Percentiles rank a stretch among this genome's conserved stretches.
Evolutionary conservation across 805 yeast genomes (phyloP).

Genomic region (Myxozyma neotropica): DNA sequence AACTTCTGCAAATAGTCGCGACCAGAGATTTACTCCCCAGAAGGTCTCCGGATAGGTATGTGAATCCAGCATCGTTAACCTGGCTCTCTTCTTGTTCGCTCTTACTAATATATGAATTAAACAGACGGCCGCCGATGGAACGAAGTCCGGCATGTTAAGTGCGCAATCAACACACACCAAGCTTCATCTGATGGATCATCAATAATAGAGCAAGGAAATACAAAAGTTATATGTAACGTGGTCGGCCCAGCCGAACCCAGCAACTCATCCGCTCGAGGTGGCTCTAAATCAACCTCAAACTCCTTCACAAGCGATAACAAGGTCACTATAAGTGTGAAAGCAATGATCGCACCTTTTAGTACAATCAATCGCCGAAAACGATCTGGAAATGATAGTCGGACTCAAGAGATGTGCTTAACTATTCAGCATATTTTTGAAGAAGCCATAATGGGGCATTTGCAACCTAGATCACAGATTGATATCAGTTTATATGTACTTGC

Average conservation of each 20-base stretch:
- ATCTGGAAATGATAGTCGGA: constrained; percentile 57
- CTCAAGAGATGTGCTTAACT: constrained; percentile 43
- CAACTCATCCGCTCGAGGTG: constrained; percentile 37
- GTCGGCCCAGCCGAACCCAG: constrained; percentile 89
- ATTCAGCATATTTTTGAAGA: constrained; percentile 47
- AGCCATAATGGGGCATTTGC: constrained; percentile 69
- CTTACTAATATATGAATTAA: not conserved
- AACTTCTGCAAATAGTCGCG: not conserved
- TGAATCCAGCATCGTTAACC: not conserved
- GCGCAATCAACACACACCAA: constrained; percentile 86
- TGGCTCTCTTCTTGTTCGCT: too few species aligned
- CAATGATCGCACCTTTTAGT: constrained; percentile 80
- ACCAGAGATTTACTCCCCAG: constrained; percentile 87
- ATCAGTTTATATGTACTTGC: constrained; percentile 75
- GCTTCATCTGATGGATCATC: constrained; percentile 87
- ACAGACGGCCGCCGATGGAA: constrained; percentile 92
- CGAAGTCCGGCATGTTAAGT: constrained; percentile 79
- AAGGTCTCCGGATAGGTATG: constrained; percentile 71
- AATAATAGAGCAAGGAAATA: constrained; percentile 86
- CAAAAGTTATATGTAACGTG: constrained; percentile 82
- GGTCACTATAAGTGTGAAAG: constrained; percentile 63
- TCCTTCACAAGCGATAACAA: constrained; percentile 45
- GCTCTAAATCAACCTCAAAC: not conserved
- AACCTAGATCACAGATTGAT: constrained; percentile 81
- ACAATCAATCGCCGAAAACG: constrained; percentile 74